phyloP scores from a whole-genome alignment of 768 basidiomycete species.

The Tulasnella sp. region DNA sequence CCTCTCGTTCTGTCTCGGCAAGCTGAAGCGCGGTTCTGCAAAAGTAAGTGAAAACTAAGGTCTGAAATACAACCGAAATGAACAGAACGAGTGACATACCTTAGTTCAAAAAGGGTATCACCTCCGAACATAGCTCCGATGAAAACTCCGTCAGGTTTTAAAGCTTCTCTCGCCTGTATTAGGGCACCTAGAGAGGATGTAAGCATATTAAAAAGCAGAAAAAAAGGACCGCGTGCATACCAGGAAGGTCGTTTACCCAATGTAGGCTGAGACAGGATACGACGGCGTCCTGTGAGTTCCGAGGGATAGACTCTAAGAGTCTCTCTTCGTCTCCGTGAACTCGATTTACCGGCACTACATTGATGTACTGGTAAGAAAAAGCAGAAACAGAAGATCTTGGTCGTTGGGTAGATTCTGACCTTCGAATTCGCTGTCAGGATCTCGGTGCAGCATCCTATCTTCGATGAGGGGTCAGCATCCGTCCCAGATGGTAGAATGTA shows the following conservation, averaged over 20 bases:
- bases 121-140: conserved; percentile 93
- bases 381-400: conserved; percentile 5
- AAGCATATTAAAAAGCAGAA: neutral
- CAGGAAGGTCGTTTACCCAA: conserved; percentile 97
- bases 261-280: conserved; percentile 89
- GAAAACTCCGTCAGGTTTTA: conserved; percentile 90
- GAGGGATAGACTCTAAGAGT: conserved; percentile 60
- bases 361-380: conserved; percentile 13
- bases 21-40: conserved; percentile 84
- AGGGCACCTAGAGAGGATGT: conserved; percentile 56
- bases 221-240: conserved; percentile 43
- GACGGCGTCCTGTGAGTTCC: conserved; percentile 82
- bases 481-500: neutral
- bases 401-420: conserved; percentile 45
- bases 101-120: conserved; percentile 90
- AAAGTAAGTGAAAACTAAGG: neutral
- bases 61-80: neutral
- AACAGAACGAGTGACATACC: conserved; percentile 44
- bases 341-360: conserved; percentile 69
- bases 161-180: conserved; percentile 77
- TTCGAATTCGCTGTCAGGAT: conserved; percentile 74
- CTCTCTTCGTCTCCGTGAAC: conserved; percentile 81
- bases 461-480: conserved; percentile 9
- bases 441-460: conserved; percentile 73
- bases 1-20: conserved; percentile 89